phyloP scores from a whole-genome alignment of 225 moss, liverwort and hornwort species.

The Pseudoscleropodium purum region DNA sequence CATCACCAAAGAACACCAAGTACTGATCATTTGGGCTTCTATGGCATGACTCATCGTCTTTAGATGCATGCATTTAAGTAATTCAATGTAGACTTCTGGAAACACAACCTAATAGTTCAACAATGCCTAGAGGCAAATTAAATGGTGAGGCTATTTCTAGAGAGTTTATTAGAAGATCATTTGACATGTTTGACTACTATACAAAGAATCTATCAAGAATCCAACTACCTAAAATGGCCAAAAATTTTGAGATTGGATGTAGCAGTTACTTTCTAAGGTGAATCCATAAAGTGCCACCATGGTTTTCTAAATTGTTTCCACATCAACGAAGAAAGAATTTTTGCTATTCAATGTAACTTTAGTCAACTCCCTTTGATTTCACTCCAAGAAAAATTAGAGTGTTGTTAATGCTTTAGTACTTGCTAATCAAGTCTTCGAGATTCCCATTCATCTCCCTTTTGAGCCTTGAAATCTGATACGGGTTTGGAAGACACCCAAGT shows the following conservation, averaged over 20 bases:
- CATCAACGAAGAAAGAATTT: neutral
- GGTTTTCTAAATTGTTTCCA: neutral
- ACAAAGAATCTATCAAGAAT: too few species aligned
- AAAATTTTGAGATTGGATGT: neutral
- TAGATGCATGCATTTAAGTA: too few species aligned
- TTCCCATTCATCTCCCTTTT: neutral
- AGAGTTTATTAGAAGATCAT: too few species aligned
- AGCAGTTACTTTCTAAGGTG: neutral
- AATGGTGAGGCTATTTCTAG: too few species aligned
- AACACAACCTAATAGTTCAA: too few species aligned
- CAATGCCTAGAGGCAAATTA: too few species aligned
- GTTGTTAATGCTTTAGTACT: neutral
- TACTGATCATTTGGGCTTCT: too few species aligned
- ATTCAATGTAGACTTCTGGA: too few species aligned
- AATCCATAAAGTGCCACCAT: neutral
- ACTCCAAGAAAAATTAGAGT: neutral
- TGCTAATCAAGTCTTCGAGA: neutral
- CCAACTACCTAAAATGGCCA: too few species aligned
- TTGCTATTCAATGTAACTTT: neutral
- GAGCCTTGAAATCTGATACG: neutral
- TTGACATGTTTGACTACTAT: too few species aligned
- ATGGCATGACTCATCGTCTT: too few species aligned
- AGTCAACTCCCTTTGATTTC: neutral
- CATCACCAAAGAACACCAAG: too few species aligned
- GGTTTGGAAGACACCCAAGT: neutral